Evolutionary conservation across 139 green algal species (phyloP).

Genomic region (Volvox africanus): DNA sequence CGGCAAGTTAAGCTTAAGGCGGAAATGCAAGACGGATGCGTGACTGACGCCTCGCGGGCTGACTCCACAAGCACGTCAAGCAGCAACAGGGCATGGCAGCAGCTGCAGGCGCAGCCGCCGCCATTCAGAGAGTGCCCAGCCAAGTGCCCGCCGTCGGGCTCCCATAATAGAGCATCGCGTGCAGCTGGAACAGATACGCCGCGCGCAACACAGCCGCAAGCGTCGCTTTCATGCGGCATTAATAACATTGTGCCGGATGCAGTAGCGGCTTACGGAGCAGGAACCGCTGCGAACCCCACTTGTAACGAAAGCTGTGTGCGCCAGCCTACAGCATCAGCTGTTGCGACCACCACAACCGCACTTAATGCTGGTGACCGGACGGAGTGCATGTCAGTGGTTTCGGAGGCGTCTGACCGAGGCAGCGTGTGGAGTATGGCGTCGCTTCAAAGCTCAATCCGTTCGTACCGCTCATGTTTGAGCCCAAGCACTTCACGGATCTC

Average conservation of each 20-base stretch:
- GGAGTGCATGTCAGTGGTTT: slow-evolving; percentile 17
- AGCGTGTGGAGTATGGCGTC: slow-evolving; percentile 37
- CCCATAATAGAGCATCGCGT: too few relatives aligned
- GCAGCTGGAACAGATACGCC: too few relatives aligned
- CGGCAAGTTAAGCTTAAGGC: background rate
- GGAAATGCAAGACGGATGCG: background rate
- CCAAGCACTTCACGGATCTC: background rate
- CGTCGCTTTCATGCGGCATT: too few relatives aligned
- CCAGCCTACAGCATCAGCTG: too few relatives aligned
- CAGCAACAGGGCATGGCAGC: background rate
- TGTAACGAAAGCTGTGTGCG: too few relatives aligned
- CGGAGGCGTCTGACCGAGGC: slow-evolving; percentile 9
- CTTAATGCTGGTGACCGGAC: background rate
- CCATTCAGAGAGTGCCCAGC: too few relatives aligned
- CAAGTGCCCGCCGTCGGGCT: too few relatives aligned
- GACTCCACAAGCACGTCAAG: background rate
- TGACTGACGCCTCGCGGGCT: background rate
- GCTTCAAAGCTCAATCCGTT: background rate
- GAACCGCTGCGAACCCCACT: too few relatives aligned
- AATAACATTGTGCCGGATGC: too few relatives aligned
- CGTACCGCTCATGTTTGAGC: background rate
- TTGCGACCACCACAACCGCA: too few relatives aligned
- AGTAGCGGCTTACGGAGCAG: too few relatives aligned
- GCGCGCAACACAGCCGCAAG: too few relatives aligned
- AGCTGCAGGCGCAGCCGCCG: background rate